Base-by-base conservation (phyloP, 768 basidiomycete species). In the Leccinum sublutescens region DNA sequence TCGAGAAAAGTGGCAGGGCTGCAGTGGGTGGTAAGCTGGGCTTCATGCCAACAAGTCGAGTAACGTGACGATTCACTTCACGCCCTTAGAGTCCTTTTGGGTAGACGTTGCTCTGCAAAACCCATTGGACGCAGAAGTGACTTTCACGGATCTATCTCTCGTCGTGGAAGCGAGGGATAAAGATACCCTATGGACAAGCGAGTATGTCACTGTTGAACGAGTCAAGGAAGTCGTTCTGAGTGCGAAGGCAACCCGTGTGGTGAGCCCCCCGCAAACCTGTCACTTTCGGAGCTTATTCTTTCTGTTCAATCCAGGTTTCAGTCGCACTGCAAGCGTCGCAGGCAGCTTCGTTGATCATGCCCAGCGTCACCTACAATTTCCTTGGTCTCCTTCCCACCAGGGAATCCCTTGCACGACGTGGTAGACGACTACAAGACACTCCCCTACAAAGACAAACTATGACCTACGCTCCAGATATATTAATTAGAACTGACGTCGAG, bases 341-440 rank as follows among this genome's bases (percentile, higher is more conserved):
- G 50, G 76, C 87, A 1, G 77, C 80, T 2, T 79, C 80, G 2
- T 68, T 95, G 47, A 74, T 73, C 23, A 73, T 95, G 47, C 81
- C 82, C 14, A 74, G 86, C 45, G 80, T 81, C 40, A 78, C 77
- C 47, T 93, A 88, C 62, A 72, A 85, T 31, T 95, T 95, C 69
- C 80, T 95, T 34, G 84, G 84, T 5, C 79, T 92, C 33, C 79
- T 95, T 19, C 85, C 89, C 2, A 78, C 80, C 25, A 78, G 70
- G 1, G 94, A 95, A 70, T 75, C 85, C 1, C 78, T 95, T 3
- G 78, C 83, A 9, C 79, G 78, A 34, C 86, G 85, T n/a, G 94
- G 95, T 14, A 83, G 79, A 49, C 79, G 94, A 53, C 77, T 97
- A 11, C 85, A 95, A 54, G 83, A 85, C 55, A 94, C 93, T 2